A percentile compares a stretch with the other conserved stretches of the same genome.
phyloP scores from a whole-genome alignment of 1,284 basidiomycete species.

The Chalciporus sp. region DNA sequence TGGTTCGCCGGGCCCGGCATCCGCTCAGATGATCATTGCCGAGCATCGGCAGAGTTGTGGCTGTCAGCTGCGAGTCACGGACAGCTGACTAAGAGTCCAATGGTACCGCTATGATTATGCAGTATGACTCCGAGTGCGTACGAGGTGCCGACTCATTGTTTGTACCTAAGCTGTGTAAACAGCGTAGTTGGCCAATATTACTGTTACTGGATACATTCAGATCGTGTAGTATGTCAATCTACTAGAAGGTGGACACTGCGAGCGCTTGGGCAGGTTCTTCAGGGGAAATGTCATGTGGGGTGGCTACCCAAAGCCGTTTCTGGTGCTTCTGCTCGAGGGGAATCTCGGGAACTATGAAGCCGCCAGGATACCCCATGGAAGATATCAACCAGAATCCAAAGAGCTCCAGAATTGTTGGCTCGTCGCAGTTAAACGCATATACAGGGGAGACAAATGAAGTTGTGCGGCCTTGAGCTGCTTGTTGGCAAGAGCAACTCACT shows the following conservation, averaged over 20 bases:
- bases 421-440: slow-evolving; percentile 40
- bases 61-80: not conserved
- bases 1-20: not conserved
- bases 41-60: not conserved
- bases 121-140: not conserved
- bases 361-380: slow-evolving; percentile 44
- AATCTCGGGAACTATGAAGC: slow-evolving; percentile 46
- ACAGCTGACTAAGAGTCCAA: too few species aligned
- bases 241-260: slow-evolving; percentile 21
- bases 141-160: too few species aligned
- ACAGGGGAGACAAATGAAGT: slow-evolving; percentile 50
- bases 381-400: slow-evolving; percentile 56
- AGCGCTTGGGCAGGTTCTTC: slow-evolving; percentile 24
- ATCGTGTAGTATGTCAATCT: not conserved
- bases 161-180: too few species aligned
- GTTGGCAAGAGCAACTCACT: slow-evolving; percentile 6
- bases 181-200: too few species aligned
- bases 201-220: too few species aligned
- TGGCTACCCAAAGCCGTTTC: slow-evolving; percentile 40
- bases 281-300: slow-evolving; percentile 43
- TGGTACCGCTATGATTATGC: not conserved
- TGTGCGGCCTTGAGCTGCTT: slow-evolving; percentile 49
- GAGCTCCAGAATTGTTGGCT: slow-evolving; percentile 50
- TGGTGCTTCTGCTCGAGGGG: slow-evolving; percentile 34
- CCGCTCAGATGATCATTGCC: not conserved